phyloP scores from a whole-genome alignment of 768 basidiomycete genomes.

The Cystofilobasidium bisporidii region DNA sequence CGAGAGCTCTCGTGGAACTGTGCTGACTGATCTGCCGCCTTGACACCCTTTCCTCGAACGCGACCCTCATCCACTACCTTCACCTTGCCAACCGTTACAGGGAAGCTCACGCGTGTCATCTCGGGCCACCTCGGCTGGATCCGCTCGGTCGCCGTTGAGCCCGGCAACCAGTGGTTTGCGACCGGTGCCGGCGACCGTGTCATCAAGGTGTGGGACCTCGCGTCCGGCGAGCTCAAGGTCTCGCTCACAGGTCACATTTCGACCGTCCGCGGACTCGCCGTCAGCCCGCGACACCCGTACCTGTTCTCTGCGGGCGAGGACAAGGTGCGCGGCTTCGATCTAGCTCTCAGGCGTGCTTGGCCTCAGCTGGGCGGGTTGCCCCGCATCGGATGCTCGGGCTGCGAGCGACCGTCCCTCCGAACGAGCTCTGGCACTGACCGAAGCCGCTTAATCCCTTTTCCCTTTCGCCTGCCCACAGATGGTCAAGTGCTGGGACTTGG shows the following conservation, averaged over 20 bases:
- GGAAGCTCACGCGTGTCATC: conserved; percentile 94
- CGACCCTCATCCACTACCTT: background rate
- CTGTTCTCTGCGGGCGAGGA: conserved; percentile 96
- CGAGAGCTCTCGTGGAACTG: too few species aligned
- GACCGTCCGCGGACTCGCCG: conserved; percentile 87
- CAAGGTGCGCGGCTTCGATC: conserved; percentile 54
- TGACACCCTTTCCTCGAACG: background rate
- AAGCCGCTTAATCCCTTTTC: too few species aligned
- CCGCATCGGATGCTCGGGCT: too few species aligned
- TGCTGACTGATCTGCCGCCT: background rate
- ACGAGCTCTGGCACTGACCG: too few species aligned
- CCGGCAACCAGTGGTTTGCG: conserved; percentile 97
- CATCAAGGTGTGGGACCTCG: conserved; percentile 97
- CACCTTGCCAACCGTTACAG: conserved; percentile 26
- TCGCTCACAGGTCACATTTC: conserved; percentile 95
- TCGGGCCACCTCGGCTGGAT: conserved; percentile 99
- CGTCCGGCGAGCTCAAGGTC: conserved; percentile 92
- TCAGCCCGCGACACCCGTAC: conserved; percentile 88
- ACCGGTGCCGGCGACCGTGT: conserved; percentile 96
- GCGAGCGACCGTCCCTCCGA: too few species aligned
- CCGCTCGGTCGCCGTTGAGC: conserved; percentile 87
- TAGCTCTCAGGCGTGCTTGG: background rate
- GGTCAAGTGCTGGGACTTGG: conserved; percentile 99
- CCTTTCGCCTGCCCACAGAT: too few species aligned
- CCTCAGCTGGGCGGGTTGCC: too few species aligned